Conservation (phyloP, 495 filamentous ascomycete genomes). For the Tuber umbilicatum region DNA sequence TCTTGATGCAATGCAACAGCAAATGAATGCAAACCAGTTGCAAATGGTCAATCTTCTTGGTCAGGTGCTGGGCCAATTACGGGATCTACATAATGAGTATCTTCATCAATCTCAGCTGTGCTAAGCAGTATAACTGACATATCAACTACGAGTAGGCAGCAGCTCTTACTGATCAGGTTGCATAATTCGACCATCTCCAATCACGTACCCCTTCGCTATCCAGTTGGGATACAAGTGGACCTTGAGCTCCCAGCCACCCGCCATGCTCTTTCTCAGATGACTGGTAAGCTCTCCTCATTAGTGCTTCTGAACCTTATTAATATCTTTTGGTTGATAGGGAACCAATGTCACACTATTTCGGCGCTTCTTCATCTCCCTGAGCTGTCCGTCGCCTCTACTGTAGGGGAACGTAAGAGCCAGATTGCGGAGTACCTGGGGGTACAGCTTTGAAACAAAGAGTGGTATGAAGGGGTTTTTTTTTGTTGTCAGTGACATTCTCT, state of each 20-base stretch:
- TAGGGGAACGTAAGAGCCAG: constrained; percentile 10
- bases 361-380: no score
- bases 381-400: no score
- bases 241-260: constrained; percentile 4
- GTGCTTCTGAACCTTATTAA: neutral
- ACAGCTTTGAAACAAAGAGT: constrained; percentile 1
- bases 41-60: constrained; percentile 9
- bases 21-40: constrained; percentile 6
- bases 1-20: constrained; percentile 6
- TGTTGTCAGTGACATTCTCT: no score
- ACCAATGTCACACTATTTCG: no score
- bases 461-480: no score
- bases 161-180: constrained; percentile 13
- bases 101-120: neutral
- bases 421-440: constrained; percentile 15
- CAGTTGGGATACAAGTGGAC: constrained; percentile 8
- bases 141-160: constrained; percentile 20
- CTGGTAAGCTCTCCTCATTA: constrained; percentile 6
- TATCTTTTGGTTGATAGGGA: no score
- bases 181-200: constrained; percentile 13
- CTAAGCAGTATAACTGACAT: no score
- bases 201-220: constrained; percentile 15
- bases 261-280: neutral
- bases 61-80: neutral
- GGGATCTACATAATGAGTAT: neutral